A percentile compares a stretch with the other conserved stretches of the same genome.
These are phyloP conservation scores for Trichosporon inkin DNA, from an alignment of 1,284 basidiomycete species.

Conservation along the genomic window DNA sequence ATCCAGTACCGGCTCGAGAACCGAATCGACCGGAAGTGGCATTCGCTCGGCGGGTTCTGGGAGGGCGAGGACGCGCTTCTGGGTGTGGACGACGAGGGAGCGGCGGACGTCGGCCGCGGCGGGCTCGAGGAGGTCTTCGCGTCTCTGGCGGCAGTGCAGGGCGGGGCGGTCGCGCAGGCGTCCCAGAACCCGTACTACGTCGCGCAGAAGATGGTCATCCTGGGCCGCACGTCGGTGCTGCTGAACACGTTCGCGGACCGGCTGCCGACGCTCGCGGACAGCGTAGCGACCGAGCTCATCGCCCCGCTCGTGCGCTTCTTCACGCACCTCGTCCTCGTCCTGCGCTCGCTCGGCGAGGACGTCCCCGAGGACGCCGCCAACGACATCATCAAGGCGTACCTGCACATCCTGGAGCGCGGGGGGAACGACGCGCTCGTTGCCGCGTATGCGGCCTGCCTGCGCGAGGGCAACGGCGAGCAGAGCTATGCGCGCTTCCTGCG, in stretches of 20 bases:
- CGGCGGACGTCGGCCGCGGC: conserved; percentile 29
- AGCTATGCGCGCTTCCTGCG: conserved; percentile 89
- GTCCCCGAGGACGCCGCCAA: conserved; percentile 72
- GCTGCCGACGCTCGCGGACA: conserved; percentile 50
- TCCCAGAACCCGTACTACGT: conserved; percentile 69
- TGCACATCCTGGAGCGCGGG: conserved; percentile 81
- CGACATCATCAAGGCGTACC: conserved; percentile 80
- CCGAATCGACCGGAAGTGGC: conserved; percentile 43
- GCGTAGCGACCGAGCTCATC: conserved; percentile 19
- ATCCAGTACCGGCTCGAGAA: conserved; percentile 77
- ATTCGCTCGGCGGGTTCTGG: conserved; percentile 50
- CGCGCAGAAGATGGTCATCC: conserved; percentile 74
- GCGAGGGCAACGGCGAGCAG: conserved; percentile 79
- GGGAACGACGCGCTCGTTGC: conserved; percentile 83
- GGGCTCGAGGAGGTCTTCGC: conserved; percentile 47
- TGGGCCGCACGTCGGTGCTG: conserved; percentile 65
- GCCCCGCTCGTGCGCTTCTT: conserved; percentile 71
- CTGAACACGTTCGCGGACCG: conserved; percentile 68
- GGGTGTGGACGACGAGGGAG: conserved; percentile 35
- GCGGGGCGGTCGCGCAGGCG: conserved; percentile 52
- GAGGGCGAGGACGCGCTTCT: conserved; percentile 35
- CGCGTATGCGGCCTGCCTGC: conserved; percentile 85
- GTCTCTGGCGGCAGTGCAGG: conserved; percentile 36
- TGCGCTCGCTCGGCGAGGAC: conserved; percentile 72
- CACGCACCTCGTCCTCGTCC: conserved; percentile 86